phyloP scores from a whole-genome alignment of 495 filamentous ascomycete genomes.

The Clavariopsis aquatica region DNA sequence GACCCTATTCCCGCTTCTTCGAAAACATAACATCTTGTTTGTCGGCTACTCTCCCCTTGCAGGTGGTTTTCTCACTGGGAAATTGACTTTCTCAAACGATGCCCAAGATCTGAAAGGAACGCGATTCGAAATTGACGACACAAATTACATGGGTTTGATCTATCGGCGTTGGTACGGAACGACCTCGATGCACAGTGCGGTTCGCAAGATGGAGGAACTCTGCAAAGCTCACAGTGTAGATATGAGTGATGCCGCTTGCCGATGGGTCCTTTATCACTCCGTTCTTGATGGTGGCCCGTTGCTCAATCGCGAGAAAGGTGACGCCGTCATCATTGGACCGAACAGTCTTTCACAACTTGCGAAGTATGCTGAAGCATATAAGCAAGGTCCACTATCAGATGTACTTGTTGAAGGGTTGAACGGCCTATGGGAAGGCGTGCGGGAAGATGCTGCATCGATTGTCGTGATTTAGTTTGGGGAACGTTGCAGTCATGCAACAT shows the following conservation, averaged over 20 bases:
- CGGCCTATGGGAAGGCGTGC: conserved; percentile 4
- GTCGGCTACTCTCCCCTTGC: conserved; percentile 14
- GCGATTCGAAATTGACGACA: conserved; percentile 6
- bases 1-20: conserved; percentile 16
- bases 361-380: conserved; percentile 1
- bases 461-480: neutral
- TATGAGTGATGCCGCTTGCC: conserved; percentile 3
- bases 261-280: conserved; percentile 15
- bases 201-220: conserved; percentile 2
- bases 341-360: neutral
- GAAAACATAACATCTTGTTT: conserved; percentile 14
- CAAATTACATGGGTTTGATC: conserved; percentile 4
- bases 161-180: conserved; percentile 16
- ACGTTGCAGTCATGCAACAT: too few relatives aligned
- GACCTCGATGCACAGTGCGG: conserved; percentile 13
- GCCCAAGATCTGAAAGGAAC: conserved; percentile 14
- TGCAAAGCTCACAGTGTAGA: conserved; percentile 9
- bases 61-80: conserved; percentile 43
- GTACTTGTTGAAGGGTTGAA: conserved; percentile 10
- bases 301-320: neutral
- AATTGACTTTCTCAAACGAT: conserved; percentile 31
- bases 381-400: neutral
- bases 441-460: conserved; percentile 4
- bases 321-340: conserved; percentile 18
- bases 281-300: neutral